Evolutionary conservation across 139 green algal genomes (phyloP), one percentile per base, ranked within the genome.

Genomic region (Auxenochlorella pyrenoidosa): DNA sequence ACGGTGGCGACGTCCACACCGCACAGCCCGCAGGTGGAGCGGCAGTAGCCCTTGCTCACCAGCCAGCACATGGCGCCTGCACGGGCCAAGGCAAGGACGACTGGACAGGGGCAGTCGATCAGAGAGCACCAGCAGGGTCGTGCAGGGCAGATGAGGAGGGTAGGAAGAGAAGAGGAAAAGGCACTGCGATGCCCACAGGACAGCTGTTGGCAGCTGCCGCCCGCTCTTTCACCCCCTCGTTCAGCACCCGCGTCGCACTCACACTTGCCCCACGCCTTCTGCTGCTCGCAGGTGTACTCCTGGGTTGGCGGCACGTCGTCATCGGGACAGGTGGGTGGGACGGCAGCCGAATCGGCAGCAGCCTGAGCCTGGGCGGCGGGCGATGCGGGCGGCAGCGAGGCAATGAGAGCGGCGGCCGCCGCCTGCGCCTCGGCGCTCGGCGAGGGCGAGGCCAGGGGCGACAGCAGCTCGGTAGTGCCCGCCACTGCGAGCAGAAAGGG

Each of bases 221-320:
- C 6, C 47, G 6, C 47, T 58, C 47, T 58, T 12, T 12, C 47
- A 58, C 41, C 21, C 43, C 28, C 30, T n/a, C 47, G 30, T 15
- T 32, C 44, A 59, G 10, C 19, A n/a, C 54, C 54, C 54, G 34
- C 54, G 1, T 22, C 13, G 1, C n/a, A 66, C 78, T 71, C 51
- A 59, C 71, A 73, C 38, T 87, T 86, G 63, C 88, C 80, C 65
- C 68, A 89, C 66, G 28, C 72, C 84, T 87, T 85, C 84, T 89
- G 88, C 88, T 88, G 80, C 41, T 79, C 60, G 88, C 84, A 93
- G 76, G 63, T 88, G 84, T 82, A 84, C 3, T 58, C 44, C 24
- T 44, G 68, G 24, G 71, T 79, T 47, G 82, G 70, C 5, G 82
- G 82, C 21, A 81, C 43, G 40, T 78, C 66, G 44, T 79, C 75